phyloP scores from a whole-genome alignment of 257 asterid genomes.

The Anisodus tanguticus region DNA sequence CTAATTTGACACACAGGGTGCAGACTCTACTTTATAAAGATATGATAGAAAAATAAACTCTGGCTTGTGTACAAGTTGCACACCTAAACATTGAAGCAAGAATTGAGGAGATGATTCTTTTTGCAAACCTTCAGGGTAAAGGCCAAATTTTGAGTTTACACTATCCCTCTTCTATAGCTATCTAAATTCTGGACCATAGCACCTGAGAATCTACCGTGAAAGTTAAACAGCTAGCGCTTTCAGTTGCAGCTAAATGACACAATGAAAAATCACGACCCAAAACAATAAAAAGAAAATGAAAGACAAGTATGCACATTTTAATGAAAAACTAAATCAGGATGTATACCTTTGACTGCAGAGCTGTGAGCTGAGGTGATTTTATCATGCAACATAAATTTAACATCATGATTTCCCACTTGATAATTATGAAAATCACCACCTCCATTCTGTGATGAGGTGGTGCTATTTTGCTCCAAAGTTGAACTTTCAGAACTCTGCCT shows the following conservation, averaged over 20 bases:
- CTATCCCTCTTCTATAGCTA: conserved; percentile 11
- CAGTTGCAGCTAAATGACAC: background rate
- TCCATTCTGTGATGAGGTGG: conserved; percentile 32
- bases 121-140: background rate
- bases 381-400: conserved; percentile 52
- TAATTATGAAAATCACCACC: conserved; percentile 37
- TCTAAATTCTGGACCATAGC: background rate
- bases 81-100: background rate
- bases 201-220: background rate
- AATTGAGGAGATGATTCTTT: background rate
- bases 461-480: conserved; percentile 32
- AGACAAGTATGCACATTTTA: conserved; percentile 19
- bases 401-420: conserved; percentile 52
- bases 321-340: background rate
- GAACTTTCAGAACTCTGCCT: conserved; percentile 38
- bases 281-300: conserved; percentile 3
- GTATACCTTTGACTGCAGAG: conserved; percentile 89
- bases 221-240: background rate
- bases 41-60: background rate
- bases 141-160: background rate
- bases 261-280: background rate
- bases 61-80: background rate
- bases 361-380: conserved; percentile 80
- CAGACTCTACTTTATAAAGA: background rate
- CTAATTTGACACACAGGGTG: background rate